These are phyloP conservation scores for Pleomassaria siparia DNA, from an alignment of 2,329 filamentous ascomycete genomes.

Conservation along the genomic window DNA sequence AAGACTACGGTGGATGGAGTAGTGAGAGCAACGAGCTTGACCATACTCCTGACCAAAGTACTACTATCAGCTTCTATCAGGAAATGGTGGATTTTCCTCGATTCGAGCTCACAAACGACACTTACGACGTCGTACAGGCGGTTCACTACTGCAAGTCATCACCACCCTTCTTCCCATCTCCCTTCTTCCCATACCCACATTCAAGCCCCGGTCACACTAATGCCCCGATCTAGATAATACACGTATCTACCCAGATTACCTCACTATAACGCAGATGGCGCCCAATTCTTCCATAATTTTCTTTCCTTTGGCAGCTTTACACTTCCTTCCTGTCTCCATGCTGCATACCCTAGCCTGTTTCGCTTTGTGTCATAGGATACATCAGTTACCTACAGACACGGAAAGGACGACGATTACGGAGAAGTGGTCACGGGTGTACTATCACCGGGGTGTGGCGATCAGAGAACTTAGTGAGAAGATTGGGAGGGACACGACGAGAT, in stretches of 20 bases:
- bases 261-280: constrained; percentile 18
- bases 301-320: constrained; percentile 27
- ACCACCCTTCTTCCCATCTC: not conserved
- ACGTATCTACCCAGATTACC: constrained; percentile 23
- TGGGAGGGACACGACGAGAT: constrained; percentile 24
- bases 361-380: constrained; percentile 27
- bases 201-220: not conserved
- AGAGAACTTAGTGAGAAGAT: constrained; percentile 25
- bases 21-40: not conserved
- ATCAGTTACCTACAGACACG: constrained; percentile 15
- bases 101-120: constrained; percentile 15
- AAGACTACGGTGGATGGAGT: too few species aligned
- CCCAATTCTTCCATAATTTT: constrained; percentile 29
- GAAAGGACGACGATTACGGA: constrained; percentile 9
- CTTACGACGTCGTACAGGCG: constrained; percentile 31
- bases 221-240: constrained; percentile 21
- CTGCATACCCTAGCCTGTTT: constrained; percentile 32
- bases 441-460: constrained; percentile 33
- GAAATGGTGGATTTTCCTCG: not conserved
- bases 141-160: constrained; percentile 32
- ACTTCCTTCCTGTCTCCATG: constrained; percentile 30
- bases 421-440: constrained; percentile 25
- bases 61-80: not conserved
- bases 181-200: not conserved
- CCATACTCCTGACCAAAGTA: too few species aligned